Percentiles rank a stretch among this genome's conserved stretches.
These are phyloP conservation scores for Acaromyces ingoldii DNA, from an alignment of 1,284 basidiomycete genomes.

Conservation along the genomic window DNA sequence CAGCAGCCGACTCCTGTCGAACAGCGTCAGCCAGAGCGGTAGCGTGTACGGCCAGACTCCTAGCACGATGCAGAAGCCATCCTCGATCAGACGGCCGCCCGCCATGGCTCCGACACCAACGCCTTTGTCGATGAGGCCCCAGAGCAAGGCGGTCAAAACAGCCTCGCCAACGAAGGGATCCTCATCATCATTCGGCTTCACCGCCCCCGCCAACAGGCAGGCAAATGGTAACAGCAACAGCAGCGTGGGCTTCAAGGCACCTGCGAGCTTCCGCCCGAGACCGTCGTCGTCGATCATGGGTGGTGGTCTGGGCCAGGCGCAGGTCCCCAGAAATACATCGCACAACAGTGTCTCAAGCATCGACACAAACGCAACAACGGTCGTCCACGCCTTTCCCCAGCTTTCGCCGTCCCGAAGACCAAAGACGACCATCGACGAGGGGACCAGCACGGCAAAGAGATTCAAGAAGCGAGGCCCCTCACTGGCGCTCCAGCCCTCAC, in stretches of 20 bases:
- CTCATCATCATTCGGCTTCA: background rate
- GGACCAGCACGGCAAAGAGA: background rate
- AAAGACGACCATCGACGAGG: background rate
- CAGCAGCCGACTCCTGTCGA: background rate
- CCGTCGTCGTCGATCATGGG: background rate
- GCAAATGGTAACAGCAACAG: background rate
- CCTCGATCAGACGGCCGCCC: background rate
- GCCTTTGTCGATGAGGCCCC: background rate
- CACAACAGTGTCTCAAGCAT: background rate
- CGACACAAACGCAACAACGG: background rate
- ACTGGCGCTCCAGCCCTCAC: no score
- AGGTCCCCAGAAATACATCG: background rate
- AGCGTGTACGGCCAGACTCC: no score
- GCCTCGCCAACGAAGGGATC: background rate
- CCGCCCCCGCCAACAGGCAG: background rate
- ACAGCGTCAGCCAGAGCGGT: background rate
- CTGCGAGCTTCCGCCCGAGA: background rate
- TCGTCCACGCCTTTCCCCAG: background rate
- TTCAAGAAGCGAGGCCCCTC: no score
- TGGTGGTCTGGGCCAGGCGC: background rate
- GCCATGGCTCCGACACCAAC: background rate
- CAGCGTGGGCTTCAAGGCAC: no score
- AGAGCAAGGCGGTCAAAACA: no score
- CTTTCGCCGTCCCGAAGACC: background rate
- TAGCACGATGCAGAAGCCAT: no score